Percentiles rank a stretch among this genome's conserved stretches.
Evolutionary conservation across 2,329 filamentous ascomycete genomes (phyloP).

Genomic region (Amauroascus niger): DNA sequence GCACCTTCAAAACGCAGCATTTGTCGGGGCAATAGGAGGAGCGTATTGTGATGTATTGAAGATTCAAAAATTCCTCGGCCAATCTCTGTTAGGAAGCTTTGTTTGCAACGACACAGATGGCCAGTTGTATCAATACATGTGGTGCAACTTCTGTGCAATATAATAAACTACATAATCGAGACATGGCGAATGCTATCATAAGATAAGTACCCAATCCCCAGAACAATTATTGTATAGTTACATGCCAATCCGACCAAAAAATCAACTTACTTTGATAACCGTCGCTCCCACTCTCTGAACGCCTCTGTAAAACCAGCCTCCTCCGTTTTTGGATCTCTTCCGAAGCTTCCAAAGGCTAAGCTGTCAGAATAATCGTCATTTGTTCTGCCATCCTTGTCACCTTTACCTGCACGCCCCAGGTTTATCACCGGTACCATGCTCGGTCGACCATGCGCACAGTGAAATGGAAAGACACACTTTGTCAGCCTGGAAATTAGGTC

Average conservation of each 20-base stretch:
- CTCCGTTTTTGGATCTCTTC: neutral
- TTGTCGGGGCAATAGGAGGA: too few species aligned
- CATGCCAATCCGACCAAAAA: neutral
- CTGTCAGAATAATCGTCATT: neutral
- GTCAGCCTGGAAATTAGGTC: slow-evolving; percentile 32
- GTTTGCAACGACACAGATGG: too few species aligned
- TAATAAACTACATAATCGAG: too few species aligned
- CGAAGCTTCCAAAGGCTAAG: neutral
- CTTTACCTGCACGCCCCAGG: slow-evolving; percentile 14
- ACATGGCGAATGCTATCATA: too few species aligned
- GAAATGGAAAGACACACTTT: slow-evolving; percentile 40
- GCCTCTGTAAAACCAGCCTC: neutral
- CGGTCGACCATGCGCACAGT: slow-evolving; percentile 43
- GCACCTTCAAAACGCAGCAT: too few species aligned
- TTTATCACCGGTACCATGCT: slow-evolving; percentile 40
- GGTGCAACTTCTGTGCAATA: too few species aligned
- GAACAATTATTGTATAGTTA: too few species aligned
- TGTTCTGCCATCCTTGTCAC: neutral
- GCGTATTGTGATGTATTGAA: too few species aligned
- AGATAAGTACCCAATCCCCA: too few species aligned
- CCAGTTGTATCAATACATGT: too few species aligned
- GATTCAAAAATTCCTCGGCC: too few species aligned
- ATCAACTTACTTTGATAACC: neutral
- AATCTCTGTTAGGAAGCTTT: too few species aligned
- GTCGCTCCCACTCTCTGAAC: neutral